Percentiles rank a stretch among this genome's conserved stretches.
phyloP scores from a whole-genome alignment of 202 grass and related monocot species.

The Setaria italica region DNA sequence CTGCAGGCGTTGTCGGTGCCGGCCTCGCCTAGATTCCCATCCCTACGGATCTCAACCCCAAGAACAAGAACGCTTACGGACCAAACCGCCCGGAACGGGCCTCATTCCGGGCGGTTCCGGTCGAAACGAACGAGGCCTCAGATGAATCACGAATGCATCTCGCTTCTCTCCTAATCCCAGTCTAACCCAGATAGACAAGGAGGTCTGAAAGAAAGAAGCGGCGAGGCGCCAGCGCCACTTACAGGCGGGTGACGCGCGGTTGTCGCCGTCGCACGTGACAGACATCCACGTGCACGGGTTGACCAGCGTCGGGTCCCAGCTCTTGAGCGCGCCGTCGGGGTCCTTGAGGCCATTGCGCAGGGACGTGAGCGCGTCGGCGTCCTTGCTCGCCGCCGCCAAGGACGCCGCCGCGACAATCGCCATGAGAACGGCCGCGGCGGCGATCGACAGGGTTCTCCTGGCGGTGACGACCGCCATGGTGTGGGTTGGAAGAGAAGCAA shows the following conservation, averaged over 20 bases:
- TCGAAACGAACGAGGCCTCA: too few species aligned
- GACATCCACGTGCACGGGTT: slow-evolving; percentile 79
- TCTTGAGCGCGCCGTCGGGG: slow-evolving; percentile 50
- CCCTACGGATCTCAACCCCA: too few species aligned
- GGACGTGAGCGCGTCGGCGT: slow-evolving; percentile 48
- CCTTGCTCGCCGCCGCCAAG: slow-evolving; percentile 33
- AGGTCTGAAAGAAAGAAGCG: too few species aligned
- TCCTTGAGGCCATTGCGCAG: slow-evolving; percentile 49
- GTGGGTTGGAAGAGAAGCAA: neutral
- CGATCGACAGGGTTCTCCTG: neutral
- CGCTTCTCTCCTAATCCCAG: neutral
- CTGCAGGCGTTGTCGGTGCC: too few species aligned
- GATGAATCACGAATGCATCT: too few species aligned
- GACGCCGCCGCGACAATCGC: slow-evolving; percentile 5
- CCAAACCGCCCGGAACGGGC: too few species aligned
- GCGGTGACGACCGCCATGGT: neutral
- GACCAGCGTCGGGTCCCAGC: slow-evolving; percentile 63
- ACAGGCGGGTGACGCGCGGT: slow-evolving; percentile 58
- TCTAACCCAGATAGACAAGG: neutral
- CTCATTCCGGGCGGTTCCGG: too few species aligned
- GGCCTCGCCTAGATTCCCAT: too few species aligned
- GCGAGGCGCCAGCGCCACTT: neutral
- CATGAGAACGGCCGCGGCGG: neutral
- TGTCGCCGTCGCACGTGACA: slow-evolving; percentile 59
- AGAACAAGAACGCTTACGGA: too few species aligned